Evolutionary conservation across 2,329 filamentous ascomycete genomes (phyloP).

Genomic region (Microdochium nivale): DNA sequence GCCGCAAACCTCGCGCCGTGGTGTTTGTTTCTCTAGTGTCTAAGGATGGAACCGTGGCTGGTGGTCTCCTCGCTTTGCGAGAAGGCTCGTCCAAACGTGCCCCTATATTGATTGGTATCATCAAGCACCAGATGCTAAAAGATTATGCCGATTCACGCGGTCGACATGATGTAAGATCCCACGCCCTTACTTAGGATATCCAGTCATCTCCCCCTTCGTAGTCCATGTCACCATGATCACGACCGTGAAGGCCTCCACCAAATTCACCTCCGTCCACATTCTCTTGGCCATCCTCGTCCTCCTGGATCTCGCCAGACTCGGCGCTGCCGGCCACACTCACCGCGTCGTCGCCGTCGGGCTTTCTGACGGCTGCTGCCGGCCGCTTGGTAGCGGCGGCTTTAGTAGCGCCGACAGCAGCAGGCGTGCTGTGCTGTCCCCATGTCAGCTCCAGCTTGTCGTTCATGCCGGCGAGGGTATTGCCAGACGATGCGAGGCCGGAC

Average conservation of each 20-base stretch:
- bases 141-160: no score
- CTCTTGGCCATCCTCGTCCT: not conserved
- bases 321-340: conserved; percentile 6
- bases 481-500: conserved; percentile 39
- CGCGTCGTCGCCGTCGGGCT: conserved; percentile 6
- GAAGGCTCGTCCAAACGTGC: no score
- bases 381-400: conserved; percentile 10
- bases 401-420: conserved; percentile 8
- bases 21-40: no score
- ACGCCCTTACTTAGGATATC: conserved; percentile 7
- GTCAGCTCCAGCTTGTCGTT: conserved; percentile 53
- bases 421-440: conserved; percentile 41
- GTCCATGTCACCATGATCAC: conserved; percentile 22
- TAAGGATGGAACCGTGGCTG: no score
- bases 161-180: no score
- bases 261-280: not conserved
- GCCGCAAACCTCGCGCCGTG: no score
- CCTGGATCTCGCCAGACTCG: conserved; percentile 18
- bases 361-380: conserved; percentile 5
- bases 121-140: no score
- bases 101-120: no score
- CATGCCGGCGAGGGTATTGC: conserved; percentile 51
- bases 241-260: not conserved
- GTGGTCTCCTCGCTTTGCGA: no score
- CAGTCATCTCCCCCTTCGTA: conserved; percentile 20